Evolutionary conservation across 2,329 filamentous ascomycete genomes (phyloP).

Genomic region (Aspergillus proliferans): DNA sequence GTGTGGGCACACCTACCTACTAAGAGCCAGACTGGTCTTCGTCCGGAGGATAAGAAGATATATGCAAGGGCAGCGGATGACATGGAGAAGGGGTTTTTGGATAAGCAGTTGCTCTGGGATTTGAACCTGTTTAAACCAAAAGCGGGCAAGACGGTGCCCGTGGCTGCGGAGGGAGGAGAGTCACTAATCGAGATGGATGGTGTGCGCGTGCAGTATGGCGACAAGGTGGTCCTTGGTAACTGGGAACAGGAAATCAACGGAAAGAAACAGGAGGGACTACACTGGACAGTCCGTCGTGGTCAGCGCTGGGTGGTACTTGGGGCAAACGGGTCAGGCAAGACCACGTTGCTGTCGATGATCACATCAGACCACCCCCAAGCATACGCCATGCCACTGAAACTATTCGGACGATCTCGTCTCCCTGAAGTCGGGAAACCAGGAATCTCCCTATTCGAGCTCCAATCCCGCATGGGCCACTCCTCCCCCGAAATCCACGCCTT

Average conservation of each 20-base stretch:
- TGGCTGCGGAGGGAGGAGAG: conserved; percentile 48
- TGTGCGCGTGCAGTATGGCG: conserved; percentile 72
- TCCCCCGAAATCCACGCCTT: conserved; percentile 91
- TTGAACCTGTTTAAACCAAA: conserved; percentile 14
- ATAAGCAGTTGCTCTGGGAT: conserved; percentile 20
- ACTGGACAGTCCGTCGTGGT: conserved; percentile 76
- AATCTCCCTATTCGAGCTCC: conserved; percentile 88
- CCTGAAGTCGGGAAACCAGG: conserved; percentile 66
- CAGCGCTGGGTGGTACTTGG: conserved; percentile 91
- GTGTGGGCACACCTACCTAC: conserved; percentile 22
- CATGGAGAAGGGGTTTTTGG: conserved; percentile 16
- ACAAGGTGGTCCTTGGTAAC: conserved; percentile 70
- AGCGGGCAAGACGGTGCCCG: conserved; percentile 6
- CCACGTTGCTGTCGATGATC: conserved; percentile 83
- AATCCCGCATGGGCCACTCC: conserved; percentile 82
- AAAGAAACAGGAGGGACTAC: conserved; percentile 55
- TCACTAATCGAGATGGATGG: conserved; percentile 80
- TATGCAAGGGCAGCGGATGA: conserved; percentile 8
- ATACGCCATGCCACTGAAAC: conserved; percentile 77
- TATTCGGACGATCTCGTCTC: conserved; percentile 77
- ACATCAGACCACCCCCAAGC: conserved; percentile 94
- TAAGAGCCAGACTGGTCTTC: background rate
- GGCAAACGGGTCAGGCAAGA: conserved; percentile 91
- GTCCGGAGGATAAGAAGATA: background rate
- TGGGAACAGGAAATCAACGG: conserved; percentile 61